Evolutionary conservation across 2,329 filamentous ascomycete species (phyloP), one percentile per base, ranked within the genome.

Genomic region (Lasiodiplodia citricola): DNA sequence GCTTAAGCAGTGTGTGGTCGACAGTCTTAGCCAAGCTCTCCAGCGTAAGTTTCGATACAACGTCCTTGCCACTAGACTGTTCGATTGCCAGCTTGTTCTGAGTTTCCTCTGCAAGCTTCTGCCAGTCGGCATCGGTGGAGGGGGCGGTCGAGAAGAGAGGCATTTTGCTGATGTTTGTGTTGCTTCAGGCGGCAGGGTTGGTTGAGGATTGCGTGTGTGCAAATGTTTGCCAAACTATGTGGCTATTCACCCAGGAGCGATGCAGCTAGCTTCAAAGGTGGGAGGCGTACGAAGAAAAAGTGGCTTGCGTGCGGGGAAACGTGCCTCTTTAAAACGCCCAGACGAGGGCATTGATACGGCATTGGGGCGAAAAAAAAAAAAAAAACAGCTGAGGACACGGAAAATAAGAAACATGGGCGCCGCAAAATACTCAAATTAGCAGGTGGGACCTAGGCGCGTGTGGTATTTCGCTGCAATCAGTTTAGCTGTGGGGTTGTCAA

Each of bases 1-100:
- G 73, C 73, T 84, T 85, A 68, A 86, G 73, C n/a, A 85, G 75
- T 4, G 83, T 85, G 74, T 86, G 83, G 74, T 86, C 83, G 35
- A 86, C 79, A 25, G 76, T 79, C 71, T 78, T 74, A 2, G 78
- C 77, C 69, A 80, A 71, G 66, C 47, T 37, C 41, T 50, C 41
- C 8, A 50, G 31, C 28, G 60, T 64, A n/a, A 64, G 76, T 68
- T 70, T 75, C 67, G 76, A 76, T 35, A 72, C 74, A 68, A 74
- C 23, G 18, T 38, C 60, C 31, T 52, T 52, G 28, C 60, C 31
- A 16, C 31, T 38, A 13, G 10, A 13, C 38, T 55, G 51, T 21
- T 66, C 63, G 63, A 57, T 44, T 51, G 56, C 63, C 35, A 44
- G 37, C 51, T 66, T 66, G 16, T 11, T 14, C n/a, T 64, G 60